Evolutionary conservation across 179 eudicot species (phyloP).

Genomic region (Beta lomatogona): DNA sequence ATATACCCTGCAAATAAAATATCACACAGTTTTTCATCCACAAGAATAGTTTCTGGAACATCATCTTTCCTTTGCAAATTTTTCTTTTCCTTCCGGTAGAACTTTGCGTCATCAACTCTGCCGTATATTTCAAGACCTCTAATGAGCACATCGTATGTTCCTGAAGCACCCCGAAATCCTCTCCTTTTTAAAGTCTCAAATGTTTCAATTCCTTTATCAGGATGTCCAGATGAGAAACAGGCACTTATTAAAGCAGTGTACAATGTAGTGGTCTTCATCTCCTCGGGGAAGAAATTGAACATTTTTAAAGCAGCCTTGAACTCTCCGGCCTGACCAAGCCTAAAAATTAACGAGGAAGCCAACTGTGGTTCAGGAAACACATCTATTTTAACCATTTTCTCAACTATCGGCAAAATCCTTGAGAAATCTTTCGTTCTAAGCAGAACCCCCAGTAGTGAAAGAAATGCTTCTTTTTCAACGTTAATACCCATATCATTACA

Average conservation of each 20-base stretch:
- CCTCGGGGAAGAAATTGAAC: slow-evolving; percentile 49
- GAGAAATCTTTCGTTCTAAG: slow-evolving; percentile 49
- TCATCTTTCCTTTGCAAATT: slow-evolving; percentile 34
- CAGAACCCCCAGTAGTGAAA: slow-evolving; percentile 60
- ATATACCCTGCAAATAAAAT: slow-evolving; percentile 51
- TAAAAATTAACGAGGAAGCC: slow-evolving; percentile 53
- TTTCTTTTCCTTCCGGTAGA: slow-evolving; percentile 55
- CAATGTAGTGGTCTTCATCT: slow-evolving; percentile 45
- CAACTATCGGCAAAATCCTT: slow-evolving; percentile 48
- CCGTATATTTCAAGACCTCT: slow-evolving; percentile 65
- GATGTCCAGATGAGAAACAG: slow-evolving; percentile 54
- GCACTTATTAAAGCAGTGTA: slow-evolving; percentile 66
- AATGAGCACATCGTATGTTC: slow-evolving; percentile 57
- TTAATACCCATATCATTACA: slow-evolving; percentile 47
- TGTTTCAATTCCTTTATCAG: slow-evolving; percentile 53
- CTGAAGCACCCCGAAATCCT: slow-evolving; percentile 42
- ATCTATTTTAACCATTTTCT: slow-evolving; percentile 50
- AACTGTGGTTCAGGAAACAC: slow-evolving; percentile 49
- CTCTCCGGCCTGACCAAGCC: slow-evolving; percentile 61
- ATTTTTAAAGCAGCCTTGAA: slow-evolving; percentile 49
- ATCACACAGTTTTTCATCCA: slow-evolving; percentile 55
- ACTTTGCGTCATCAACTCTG: slow-evolving; percentile 39
- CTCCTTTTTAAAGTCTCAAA: slow-evolving; percentile 46
- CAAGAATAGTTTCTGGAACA: slow-evolving; percentile 25
- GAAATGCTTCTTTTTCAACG: slow-evolving; percentile 48